Evolutionary conservation across 352 stramenopile genomes (phyloP), one percentile per base, ranked within the genome.

Genomic region (Phytophthora cactorum): DNA sequence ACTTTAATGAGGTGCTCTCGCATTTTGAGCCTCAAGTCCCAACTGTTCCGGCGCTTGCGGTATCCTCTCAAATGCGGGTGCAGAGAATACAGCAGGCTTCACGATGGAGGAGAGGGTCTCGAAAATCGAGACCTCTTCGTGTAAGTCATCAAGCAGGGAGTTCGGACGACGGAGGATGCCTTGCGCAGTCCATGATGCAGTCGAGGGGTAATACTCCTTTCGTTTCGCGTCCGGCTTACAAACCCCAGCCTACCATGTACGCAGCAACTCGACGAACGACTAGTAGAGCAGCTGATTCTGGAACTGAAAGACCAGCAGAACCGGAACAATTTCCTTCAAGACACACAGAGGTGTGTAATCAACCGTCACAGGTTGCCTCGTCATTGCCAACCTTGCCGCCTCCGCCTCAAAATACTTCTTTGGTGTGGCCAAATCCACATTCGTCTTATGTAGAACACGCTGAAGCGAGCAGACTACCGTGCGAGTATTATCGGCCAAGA

Each of bases 171-270:
- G 74, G n/a, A 3, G 36, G 76, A 17, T 57, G 72, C 31, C 86
- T 85, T 44, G 69, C 79, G n/a, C 75, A 79, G 49, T 84, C 69
- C 28, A 71, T 73, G 15, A 87, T 27, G 25, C 27, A 78, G 15
- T 62, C 69, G 3, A 50, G 70, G 8, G 50, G 59, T 7, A 31
- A 31, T 8, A 25, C 32, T 0, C 27, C 44, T 32, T 52, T 32
- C 5, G 52, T 73, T 28, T 34, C 50, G 52, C 70, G 52, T 28
- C 22, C 9, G 22, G 50, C 56, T 49, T 67, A 50, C 57, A 56
- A 28, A 32, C 36, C 51, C 12, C n/a, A n/a, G 36, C 17, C n/a
- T 46, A 12, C 14, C 17, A 25, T 38, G 11, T 29, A 11, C 25
- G 17, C 14, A 58, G 5, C 29, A 49, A 28, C 25, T 39, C 14